A percentile compares a stretch with the other conserved stretches of the same genome.
Evolutionary conservation across 1,284 basidiomycete species (phyloP).

Genomic region (Ganoderma lucidum): DNA sequence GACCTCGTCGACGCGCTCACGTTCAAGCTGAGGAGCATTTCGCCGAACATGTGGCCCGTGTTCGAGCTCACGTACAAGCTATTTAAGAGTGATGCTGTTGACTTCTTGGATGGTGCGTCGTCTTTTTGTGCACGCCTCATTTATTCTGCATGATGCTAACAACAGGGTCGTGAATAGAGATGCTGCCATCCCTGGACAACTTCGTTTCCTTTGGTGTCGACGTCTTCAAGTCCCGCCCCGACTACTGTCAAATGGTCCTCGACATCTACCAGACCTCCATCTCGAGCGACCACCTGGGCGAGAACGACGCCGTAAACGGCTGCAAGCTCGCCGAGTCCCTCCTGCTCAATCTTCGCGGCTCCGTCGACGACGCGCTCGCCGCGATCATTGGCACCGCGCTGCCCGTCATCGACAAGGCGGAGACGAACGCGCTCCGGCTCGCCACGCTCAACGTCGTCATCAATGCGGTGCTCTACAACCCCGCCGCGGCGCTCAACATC

Average conservation of each 20-base stretch:
- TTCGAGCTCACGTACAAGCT: conserved; percentile 85
- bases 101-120: conserved; percentile 83
- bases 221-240: conserved; percentile 72
- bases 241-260: conserved; percentile 84
- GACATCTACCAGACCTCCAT: conserved; percentile 88
- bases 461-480: conserved; percentile 88
- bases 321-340: conserved; percentile 89
- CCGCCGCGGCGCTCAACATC: conserved; percentile 75
- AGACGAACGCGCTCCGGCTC: conserved; percentile 74
- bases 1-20: conserved; percentile 88
- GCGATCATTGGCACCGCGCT: conserved; percentile 70
- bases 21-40: conserved; percentile 82
- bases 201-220: conserved; percentile 88
- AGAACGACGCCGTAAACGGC: conserved; percentile 84
- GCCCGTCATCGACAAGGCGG: conserved; percentile 61
- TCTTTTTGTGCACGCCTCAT: neutral
- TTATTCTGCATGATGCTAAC: neutral
- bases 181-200: conserved; percentile 91
- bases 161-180: conserved; percentile 61
- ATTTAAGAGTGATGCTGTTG: conserved; percentile 87
- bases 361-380: conserved; percentile 75
- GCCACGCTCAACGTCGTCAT: conserved; percentile 86
- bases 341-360: conserved; percentile 80
- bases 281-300: conserved; percentile 78
- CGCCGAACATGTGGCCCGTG: conserved; percentile 87